Conservation (phyloP, 2,329 filamentous ascomycete species). For the Amauroascus niger region DNA sequence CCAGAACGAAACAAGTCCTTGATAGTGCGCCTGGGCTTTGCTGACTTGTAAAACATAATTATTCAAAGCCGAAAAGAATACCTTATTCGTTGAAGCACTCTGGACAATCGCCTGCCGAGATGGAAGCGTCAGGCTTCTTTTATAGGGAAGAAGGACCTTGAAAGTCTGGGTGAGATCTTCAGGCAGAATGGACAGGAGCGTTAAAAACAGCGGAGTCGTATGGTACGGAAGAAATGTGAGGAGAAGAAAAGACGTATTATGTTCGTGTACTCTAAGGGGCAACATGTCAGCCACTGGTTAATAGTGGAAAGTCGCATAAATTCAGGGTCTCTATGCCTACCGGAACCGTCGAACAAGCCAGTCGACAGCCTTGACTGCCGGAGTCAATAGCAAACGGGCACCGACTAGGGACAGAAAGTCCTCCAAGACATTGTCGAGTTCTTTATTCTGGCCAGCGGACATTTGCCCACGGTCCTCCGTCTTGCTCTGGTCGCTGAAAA, state of each 20-base stretch:
- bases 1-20: constrained; percentile 80
- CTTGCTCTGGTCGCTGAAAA: constrained; percentile 93
- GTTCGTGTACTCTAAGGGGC: constrained; percentile 65
- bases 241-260: constrained; percentile 69
- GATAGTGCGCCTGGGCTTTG: constrained; percentile 61
- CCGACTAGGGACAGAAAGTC: constrained; percentile 73
- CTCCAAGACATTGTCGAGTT: constrained; percentile 67
- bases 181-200: constrained; percentile 78
- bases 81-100: constrained; percentile 66
- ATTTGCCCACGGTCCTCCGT: constrained; percentile 78
- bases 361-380: constrained; percentile 82
- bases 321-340: constrained; percentile 42
- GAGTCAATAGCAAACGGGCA: constrained; percentile 67
- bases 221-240: constrained; percentile 91
- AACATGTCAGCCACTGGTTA: neutral
- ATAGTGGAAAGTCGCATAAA: neutral
- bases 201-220: constrained; percentile 71
- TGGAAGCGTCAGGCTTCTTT: constrained; percentile 63
- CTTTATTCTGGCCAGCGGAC: constrained; percentile 68
- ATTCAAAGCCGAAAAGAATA: constrained; percentile 68
- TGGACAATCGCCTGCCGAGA: constrained; percentile 76
- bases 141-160: constrained; percentile 78
- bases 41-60: constrained; percentile 67
- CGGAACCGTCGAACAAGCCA: constrained; percentile 88
- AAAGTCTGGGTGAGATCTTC: constrained; percentile 61